These are phyloP conservation scores for Emmonsiellopsis sp. DNA, from an alignment of 2,329 filamentous ascomycete species.

Conservation along the genomic window DNA sequence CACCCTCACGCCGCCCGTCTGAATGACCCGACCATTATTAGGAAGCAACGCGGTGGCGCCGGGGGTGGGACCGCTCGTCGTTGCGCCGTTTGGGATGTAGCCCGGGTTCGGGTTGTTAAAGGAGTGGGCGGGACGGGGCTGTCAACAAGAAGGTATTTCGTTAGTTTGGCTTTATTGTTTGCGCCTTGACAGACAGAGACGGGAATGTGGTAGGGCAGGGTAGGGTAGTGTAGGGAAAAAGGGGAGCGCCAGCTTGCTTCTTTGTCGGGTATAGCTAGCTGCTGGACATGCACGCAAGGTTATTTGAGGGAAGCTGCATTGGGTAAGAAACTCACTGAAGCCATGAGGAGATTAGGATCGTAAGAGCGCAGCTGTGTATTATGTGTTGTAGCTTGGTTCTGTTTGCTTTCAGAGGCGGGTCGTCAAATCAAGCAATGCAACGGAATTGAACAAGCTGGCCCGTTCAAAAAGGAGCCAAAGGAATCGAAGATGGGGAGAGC, in stretches of 20 bases:
- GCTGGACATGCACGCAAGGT: conserved; percentile 9
- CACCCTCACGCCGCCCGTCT: conserved; percentile 38
- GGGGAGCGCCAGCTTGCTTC: no score
- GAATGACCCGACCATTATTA: conserved; percentile 42
- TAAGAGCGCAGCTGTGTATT: no score
- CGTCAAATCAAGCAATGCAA: no score
- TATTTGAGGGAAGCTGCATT: conserved; percentile 13
- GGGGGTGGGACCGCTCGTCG: conserved; percentile 33
- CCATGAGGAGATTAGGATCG: conserved; percentile 27
- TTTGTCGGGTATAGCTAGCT: no score
- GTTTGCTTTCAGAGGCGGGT: no score
- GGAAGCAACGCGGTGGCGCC: conserved; percentile 41
- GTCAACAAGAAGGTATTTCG: conserved; percentile 4
- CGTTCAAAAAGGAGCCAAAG: no score
- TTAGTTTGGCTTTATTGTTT: conserved; percentile 15
- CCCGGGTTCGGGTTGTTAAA: conserved; percentile 33
- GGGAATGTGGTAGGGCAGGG: no score
- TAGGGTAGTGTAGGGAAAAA: no score
- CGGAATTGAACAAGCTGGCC: no score
- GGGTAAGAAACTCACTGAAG: conserved; percentile 35
- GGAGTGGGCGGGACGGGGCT: conserved; percentile 37
- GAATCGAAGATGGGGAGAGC: no score
- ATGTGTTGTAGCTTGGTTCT: no score
- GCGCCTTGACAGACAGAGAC: no score
- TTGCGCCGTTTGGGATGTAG: conserved; percentile 39